phyloP scores from a whole-genome alignment of 2,329 filamentous ascomycete genomes.

The Cladosporium sp. region DNA sequence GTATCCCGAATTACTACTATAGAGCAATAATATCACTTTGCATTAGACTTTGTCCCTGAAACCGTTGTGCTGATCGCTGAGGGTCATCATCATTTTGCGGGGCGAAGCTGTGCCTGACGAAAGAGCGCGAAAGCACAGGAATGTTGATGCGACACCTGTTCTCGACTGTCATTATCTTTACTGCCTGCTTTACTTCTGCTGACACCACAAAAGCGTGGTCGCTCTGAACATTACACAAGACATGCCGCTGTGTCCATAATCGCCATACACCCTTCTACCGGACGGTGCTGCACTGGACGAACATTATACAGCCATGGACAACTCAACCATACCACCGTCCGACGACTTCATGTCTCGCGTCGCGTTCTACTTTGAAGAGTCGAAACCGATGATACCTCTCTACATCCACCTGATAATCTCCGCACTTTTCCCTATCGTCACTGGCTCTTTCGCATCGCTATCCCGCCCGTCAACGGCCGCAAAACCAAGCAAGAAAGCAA shows the following conservation, averaged over 20 bases:
- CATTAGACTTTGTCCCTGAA: not conserved
- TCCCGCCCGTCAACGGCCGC: slow-evolving; percentile 77
- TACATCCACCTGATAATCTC: slow-evolving; percentile 62
- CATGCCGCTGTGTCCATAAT: not conserved
- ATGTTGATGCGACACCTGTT: slow-evolving; percentile 4
- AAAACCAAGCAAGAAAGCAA: slow-evolving; percentile 47
- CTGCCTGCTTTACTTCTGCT: not conserved
- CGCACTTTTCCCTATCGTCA: slow-evolving; percentile 77
- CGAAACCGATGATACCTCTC: slow-evolving; percentile 30
- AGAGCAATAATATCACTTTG: no score
- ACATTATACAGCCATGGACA: not conserved
- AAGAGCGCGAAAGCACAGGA: not conserved
- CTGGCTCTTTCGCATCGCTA: slow-evolving; percentile 80
- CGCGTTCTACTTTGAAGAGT: slow-evolving; percentile 2
- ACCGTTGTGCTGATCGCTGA: not conserved
- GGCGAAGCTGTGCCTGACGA: not conserved
- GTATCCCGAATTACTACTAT: no score
- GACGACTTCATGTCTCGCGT: not conserved
- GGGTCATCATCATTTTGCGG: not conserved
- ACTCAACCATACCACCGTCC: not conserved
- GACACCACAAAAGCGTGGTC: not conserved
- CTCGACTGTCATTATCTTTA: not conserved
- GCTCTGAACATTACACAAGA: not conserved
- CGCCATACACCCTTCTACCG: not conserved
- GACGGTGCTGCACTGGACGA: not conserved